Evolutionary conservation across 2,329 filamentous ascomycete genomes (phyloP).

Genomic region (Apiospora marii): DNA sequence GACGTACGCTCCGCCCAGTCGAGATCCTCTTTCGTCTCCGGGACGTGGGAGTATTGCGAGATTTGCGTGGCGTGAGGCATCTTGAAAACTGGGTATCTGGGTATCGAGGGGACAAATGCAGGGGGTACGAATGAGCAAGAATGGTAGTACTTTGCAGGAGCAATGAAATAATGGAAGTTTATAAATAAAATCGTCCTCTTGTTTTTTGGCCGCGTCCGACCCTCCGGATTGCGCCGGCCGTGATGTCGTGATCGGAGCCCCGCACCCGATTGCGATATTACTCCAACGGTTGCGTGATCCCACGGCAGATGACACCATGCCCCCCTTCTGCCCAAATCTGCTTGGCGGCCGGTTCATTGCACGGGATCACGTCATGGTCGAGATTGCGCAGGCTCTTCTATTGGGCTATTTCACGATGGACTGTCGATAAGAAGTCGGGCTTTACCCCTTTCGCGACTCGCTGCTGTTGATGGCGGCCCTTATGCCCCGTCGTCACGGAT

Average conservation of each 20-base stretch:
- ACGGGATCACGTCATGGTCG: not conserved
- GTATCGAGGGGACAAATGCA: too few species aligned
- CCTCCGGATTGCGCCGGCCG: not conserved
- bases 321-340: not conserved
- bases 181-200: not conserved
- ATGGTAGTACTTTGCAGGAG: not conserved
- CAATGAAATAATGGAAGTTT: not conserved
- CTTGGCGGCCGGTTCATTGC: not conserved
- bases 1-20: slow-evolving; percentile 47
- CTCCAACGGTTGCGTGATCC: slow-evolving; percentile 17
- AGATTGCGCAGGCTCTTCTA: not conserved
- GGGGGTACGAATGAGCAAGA: too few species aligned
- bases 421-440: not conserved
- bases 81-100: slow-evolving; percentile 22
- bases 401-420: not conserved
- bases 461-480: not conserved
- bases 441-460: not conserved
- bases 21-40: slow-evolving; percentile 46
- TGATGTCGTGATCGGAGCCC: slow-evolving; percentile 13
- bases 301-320: slow-evolving; percentile 4
- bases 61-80: slow-evolving; percentile 45
- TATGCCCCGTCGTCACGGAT: not conserved
- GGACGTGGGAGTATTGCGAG: slow-evolving; percentile 46
- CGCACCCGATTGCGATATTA: not conserved
- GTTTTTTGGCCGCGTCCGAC: not conserved